A percentile compares a stretch with the other conserved stretches of the same genome.
These are phyloP conservation scores for Batkoa obscura DNA, from an alignment of 371 early-diverging fungal genomes.

Conservation along the genomic window DNA sequence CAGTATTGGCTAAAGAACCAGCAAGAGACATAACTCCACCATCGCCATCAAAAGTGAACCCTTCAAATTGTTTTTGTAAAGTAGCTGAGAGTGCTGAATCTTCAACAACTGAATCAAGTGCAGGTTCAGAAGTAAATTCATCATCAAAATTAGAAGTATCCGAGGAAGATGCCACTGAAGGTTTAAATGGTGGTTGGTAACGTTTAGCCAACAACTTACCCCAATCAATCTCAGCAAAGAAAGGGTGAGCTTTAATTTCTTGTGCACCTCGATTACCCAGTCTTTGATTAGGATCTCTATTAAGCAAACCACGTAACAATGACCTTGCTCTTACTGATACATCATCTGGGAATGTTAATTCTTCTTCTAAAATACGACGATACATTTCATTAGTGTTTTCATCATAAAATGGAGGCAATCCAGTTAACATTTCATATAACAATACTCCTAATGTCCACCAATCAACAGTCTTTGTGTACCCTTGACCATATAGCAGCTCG, in stretches of 20 bases:
- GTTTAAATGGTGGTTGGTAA: slow-evolving; percentile 86
- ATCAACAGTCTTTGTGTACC: slow-evolving; percentile 89
- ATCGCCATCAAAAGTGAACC: slow-evolving; percentile 67
- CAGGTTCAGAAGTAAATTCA: slow-evolving; percentile 61
- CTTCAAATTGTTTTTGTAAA: slow-evolving; percentile 84
- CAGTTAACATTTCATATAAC: slow-evolving; percentile 89
- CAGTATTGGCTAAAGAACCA: neutral
- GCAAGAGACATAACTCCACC: slow-evolving; percentile 14
- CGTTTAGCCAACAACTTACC: slow-evolving; percentile 59
- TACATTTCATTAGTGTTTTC: slow-evolving; percentile 94
- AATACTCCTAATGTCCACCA: slow-evolving; percentile 98
- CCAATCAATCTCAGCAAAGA: slow-evolving; percentile 91
- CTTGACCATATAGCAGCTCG: slow-evolving; percentile 77
- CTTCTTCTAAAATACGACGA: slow-evolving; percentile 69
- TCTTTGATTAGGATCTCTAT: slow-evolving; percentile 65
- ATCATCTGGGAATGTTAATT: slow-evolving; percentile 67
- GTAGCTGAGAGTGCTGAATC: slow-evolving; percentile 67
- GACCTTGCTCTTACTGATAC: slow-evolving; percentile 51
- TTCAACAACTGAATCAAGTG: slow-evolving; percentile 66
- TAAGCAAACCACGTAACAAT: slow-evolving; percentile 53
- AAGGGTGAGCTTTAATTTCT: slow-evolving; percentile 77
- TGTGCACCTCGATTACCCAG: slow-evolving; percentile 70
- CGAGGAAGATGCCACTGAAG: slow-evolving; percentile 50
- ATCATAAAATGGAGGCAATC: slow-evolving; percentile 89
- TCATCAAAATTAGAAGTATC: slow-evolving; percentile 75